A percentile compares a stretch with the other conserved stretches of the same genome.
phyloP scores from a whole-genome alignment of 306 rosid species.

The Vigna mungo region DNA sequence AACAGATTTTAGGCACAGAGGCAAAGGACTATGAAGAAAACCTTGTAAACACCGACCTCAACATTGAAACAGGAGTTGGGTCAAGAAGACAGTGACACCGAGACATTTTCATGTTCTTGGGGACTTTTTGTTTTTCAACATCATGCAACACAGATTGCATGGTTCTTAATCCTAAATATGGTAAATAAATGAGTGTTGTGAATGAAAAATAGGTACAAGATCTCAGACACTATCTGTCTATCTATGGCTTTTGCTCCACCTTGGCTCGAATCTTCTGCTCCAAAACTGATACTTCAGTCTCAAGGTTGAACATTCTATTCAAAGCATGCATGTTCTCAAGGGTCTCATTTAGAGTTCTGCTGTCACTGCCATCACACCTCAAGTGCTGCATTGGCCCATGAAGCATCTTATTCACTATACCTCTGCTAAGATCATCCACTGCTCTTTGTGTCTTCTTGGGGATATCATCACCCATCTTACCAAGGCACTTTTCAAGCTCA shows the following conservation, averaged over 20 bases:
- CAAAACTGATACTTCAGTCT: conserved; percentile 84
- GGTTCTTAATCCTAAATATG: conserved; percentile 33
- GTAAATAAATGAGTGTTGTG: conserved; percentile 48
- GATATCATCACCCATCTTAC: conserved; percentile 92
- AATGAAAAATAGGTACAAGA: conserved; percentile 38
- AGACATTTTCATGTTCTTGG: conserved; percentile 45
- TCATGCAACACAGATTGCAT: conserved; percentile 52
- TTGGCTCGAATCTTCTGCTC: conserved; percentile 95
- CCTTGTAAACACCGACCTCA: conserved; percentile 34
- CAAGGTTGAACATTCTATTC: conserved; percentile 98
- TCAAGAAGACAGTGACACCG: conserved; percentile 30
- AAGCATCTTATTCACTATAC: conserved; percentile 92
- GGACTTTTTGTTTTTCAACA: conserved; percentile 38
- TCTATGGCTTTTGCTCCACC: conserved; percentile 77
- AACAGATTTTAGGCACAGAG: not conserved
- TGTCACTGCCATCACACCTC: conserved; percentile 97
- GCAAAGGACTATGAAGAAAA: not conserved
- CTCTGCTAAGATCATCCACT: conserved; percentile 95
- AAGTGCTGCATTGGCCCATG: conserved; percentile 99
- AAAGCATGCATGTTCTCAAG: conserved; percentile 99
- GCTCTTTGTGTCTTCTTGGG: conserved; percentile 88
- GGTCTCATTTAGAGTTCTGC: conserved; percentile 86
- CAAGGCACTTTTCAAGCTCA: conserved; percentile 90
- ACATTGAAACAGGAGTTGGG: conserved; percentile 41
- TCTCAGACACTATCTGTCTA: conserved; percentile 47